These are phyloP conservation scores for Phytophthora cajani DNA, from an alignment of 352 stramenopile species.

Conservation along the genomic window DNA sequence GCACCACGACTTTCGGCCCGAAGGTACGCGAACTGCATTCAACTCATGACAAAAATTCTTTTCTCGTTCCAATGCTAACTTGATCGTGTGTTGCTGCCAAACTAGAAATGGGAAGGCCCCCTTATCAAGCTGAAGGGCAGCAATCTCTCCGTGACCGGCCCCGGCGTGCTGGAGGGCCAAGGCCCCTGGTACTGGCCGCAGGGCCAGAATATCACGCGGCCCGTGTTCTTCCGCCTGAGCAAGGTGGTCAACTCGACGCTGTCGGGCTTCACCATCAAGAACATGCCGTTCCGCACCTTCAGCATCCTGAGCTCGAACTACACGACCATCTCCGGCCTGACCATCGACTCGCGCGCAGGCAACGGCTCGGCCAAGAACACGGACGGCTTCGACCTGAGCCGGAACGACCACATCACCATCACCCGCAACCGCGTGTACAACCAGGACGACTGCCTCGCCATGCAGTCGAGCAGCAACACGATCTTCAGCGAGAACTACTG, in stretches of 20 bases:
- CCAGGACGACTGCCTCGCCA: conserved; percentile 13
- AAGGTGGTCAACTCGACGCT: conserved; percentile 21
- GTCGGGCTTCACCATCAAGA: conserved; percentile 40
- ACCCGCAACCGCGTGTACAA: conserved; percentile 8
- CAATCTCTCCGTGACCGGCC: conserved; percentile 21
- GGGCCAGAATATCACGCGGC: conserved; percentile 21
- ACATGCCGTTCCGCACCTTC: conserved; percentile 40
- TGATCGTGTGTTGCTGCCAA: not conserved
- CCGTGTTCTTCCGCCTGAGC: conserved; percentile 34
- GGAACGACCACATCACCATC: conserved; percentile 12
- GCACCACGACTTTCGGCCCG: conserved; percentile 40
- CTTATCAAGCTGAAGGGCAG: conserved; percentile 30
- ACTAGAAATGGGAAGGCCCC: conserved; percentile 29
- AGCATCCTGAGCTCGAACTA: conserved; percentile 28
- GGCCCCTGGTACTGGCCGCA: conserved; percentile 41
- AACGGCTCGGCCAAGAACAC: conserved; percentile 12
- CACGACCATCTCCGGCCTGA: conserved; percentile 20
- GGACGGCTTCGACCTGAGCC: conserved; percentile 10
- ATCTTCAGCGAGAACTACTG: conserved; percentile 29
- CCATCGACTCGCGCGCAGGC: conserved; percentile 13
- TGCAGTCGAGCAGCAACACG: conserved; percentile 11
- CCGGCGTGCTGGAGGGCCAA: conserved; percentile 36
- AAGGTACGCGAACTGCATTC: conserved; percentile 6
- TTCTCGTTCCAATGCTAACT: not conserved
- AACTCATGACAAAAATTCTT: not conserved